Conservation (phyloP, 2,329 filamentous ascomycete genomes). For the Penicillium oxalicum region DNA sequence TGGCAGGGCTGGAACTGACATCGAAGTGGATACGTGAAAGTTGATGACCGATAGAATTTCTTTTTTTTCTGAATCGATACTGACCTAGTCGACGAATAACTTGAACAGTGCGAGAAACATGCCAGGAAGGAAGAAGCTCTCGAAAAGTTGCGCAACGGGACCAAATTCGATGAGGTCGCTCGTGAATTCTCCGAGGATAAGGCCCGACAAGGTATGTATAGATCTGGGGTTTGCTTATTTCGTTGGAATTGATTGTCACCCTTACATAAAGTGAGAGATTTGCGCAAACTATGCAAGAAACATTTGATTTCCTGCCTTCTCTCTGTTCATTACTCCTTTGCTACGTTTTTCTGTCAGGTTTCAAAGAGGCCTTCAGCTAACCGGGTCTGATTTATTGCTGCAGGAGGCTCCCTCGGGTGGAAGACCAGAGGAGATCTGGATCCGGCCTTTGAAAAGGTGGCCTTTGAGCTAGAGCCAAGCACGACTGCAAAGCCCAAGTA, state of each 20-base stretch:
- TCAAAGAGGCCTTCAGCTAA: too few species aligned
- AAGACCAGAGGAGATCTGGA: slow-evolving; percentile 54
- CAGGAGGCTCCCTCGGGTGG: slow-evolving; percentile 59
- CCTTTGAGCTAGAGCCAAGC: slow-evolving; percentile 57
- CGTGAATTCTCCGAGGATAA: slow-evolving; percentile 62
- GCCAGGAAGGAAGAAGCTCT: slow-evolving; percentile 61
- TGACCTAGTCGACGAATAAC: neutral
- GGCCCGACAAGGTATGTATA: slow-evolving; percentile 48
- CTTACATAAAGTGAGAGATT: too few species aligned
- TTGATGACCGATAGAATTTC: too few species aligned
- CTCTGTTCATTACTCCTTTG: too few species aligned
- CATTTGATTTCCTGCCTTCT: too few species aligned
- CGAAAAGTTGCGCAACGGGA: slow-evolving; percentile 53
- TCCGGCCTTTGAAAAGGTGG: slow-evolving; percentile 55
- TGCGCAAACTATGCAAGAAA: too few species aligned
- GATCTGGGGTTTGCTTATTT: neutral
- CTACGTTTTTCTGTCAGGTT: too few species aligned
- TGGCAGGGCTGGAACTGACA: too few species aligned
- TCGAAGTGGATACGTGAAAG: too few species aligned
- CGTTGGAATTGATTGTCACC: neutral
- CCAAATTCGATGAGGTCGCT: slow-evolving; percentile 61
- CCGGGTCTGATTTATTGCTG: too few species aligned
- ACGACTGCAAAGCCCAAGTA: slow-evolving; percentile 57
- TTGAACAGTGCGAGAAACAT: slow-evolving; percentile 53
- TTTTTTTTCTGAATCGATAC: too few species aligned